Evolutionary conservation across 2,329 filamentous ascomycete species (phyloP).

Genomic region (Cadophora malorum): DNA sequence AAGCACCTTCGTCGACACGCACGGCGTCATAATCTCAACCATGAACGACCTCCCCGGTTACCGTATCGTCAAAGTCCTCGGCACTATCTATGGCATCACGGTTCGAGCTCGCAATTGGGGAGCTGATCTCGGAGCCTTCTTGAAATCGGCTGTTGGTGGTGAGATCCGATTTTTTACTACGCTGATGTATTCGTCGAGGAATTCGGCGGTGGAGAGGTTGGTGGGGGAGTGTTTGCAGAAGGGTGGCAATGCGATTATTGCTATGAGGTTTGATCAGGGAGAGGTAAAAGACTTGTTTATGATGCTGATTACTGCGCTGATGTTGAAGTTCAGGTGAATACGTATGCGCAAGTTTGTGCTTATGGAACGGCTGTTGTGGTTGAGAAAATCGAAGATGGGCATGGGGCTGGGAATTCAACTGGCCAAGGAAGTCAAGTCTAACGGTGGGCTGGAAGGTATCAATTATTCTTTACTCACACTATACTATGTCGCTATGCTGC

Average conservation of each 20-base stretch:
- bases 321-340: slow-evolving; percentile 48
- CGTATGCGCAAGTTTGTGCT: slow-evolving; percentile 64
- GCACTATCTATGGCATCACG: slow-evolving; percentile 63
- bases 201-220: slow-evolving; percentile 61
- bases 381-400: slow-evolving; percentile 56
- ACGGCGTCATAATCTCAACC: slow-evolving; percentile 65
- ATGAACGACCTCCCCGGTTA: slow-evolving; percentile 69
- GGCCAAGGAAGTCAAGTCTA: neutral
- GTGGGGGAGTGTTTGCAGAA: slow-evolving; percentile 62
- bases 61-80: slow-evolving; percentile 61
- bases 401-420: neutral
- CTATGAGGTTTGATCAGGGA: slow-evolving; percentile 62
- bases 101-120: slow-evolving; percentile 65
- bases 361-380: slow-evolving; percentile 65
- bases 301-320: neutral
- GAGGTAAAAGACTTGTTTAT: slow-evolving; percentile 43
- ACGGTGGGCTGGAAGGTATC: no score
- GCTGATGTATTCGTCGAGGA: slow-evolving; percentile 64
- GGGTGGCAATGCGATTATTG: slow-evolving; percentile 66
- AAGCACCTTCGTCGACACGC: slow-evolving; percentile 64
- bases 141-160: slow-evolving; percentile 64
- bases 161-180: slow-evolving; percentile 65
- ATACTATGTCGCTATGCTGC: no score
- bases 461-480: no score
- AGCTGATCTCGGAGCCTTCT: slow-evolving; percentile 59